A percentile compares a stretch with the other conserved stretches of the same genome.
Conservation (phyloP, 495 filamentous ascomycete species). For the Tricharina praecox region DNA sequence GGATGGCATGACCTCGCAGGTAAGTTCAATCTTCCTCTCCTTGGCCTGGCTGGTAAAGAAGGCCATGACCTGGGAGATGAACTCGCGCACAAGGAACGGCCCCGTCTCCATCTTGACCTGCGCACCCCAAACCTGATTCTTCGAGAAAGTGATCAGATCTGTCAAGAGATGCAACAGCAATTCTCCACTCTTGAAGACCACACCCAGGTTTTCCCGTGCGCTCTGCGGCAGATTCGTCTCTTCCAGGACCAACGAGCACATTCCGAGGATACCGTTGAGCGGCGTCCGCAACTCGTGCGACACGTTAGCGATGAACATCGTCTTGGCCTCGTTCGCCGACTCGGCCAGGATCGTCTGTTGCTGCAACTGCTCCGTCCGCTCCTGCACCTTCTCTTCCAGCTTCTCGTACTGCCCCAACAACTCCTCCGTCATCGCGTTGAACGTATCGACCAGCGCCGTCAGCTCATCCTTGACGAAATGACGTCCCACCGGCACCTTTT, state of each 20-base stretch:
- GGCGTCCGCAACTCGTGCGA: constrained; percentile 9
- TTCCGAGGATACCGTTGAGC: constrained; percentile 8
- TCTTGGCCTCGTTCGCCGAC: constrained; percentile 24
- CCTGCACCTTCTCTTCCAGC: constrained; percentile 65
- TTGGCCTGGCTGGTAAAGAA: constrained; percentile 81
- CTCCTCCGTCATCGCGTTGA: constrained; percentile 90
- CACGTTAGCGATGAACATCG: constrained; percentile 10
- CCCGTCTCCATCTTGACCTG: constrained; percentile 61
- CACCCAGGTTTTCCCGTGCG: constrained; percentile 55
- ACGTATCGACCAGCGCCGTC: constrained; percentile 68
- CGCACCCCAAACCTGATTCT: constrained; percentile 78
- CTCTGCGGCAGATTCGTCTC: constrained; percentile 61
- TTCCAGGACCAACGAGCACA: constrained; percentile 61
- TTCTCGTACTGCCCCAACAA: constrained; percentile 68
- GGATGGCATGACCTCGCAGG: constrained; percentile 4
- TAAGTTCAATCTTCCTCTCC: constrained; percentile 55
- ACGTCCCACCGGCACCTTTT: constrained; percentile 57
- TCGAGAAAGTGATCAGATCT: constrained; percentile 78
- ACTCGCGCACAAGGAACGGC: constrained; percentile 56
- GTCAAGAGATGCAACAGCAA: constrained; percentile 70
- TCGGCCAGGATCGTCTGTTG: constrained; percentile 82
- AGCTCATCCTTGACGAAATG: constrained; percentile 70
- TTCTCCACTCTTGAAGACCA: constrained; percentile 83
- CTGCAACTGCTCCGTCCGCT: constrained; percentile 63
- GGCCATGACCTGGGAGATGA: constrained; percentile 58